phyloP scores from a whole-genome alignment of 139 green algal species.

The Micromonas pusilla region DNA sequence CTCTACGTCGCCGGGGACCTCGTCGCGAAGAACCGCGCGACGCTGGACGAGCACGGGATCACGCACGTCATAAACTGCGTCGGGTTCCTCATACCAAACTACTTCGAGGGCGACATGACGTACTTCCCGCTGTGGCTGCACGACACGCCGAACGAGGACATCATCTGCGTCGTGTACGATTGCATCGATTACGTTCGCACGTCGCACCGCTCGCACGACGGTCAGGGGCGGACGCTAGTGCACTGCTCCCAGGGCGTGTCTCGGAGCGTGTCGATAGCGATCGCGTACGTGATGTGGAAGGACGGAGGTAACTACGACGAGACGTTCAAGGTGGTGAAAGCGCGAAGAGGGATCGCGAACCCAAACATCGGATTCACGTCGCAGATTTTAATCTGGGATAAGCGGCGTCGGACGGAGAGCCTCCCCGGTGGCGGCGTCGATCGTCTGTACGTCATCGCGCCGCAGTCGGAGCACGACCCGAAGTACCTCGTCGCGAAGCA shows the following conservation, averaged over 20 bases:
- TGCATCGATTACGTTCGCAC: conserved; percentile 95
- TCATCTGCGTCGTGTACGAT: conserved; percentile 84
- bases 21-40: conserved; percentile 68
- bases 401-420: not conserved
- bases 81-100: conserved; percentile 78
- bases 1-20: conserved; percentile 76
- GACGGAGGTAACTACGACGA: conserved; percentile 67
- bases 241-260: conserved; percentile 78
- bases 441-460: conserved; percentile 63
- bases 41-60: conserved; percentile 63
- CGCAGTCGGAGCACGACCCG: conserved; percentile 57
- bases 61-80: conserved; percentile 96
- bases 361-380: conserved; percentile 91
- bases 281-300: conserved; percentile 93
- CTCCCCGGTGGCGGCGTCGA: not conserved
- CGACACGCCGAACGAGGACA: conserved; percentile 85
- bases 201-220: conserved; percentile 51
- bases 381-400: conserved; percentile 39
- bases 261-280: conserved; percentile 70
- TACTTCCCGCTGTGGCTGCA: conserved; percentile 88
- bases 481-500: conserved; percentile 47
- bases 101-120: conserved; percentile 68
- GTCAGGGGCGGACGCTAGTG: not conserved
- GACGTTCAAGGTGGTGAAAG: conserved; percentile 68
- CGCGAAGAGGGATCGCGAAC: conserved; percentile 69